These are phyloP conservation scores for Phytophthora vignae DNA, from an alignment of 352 stramenopile species.

Conservation along the genomic window DNA sequence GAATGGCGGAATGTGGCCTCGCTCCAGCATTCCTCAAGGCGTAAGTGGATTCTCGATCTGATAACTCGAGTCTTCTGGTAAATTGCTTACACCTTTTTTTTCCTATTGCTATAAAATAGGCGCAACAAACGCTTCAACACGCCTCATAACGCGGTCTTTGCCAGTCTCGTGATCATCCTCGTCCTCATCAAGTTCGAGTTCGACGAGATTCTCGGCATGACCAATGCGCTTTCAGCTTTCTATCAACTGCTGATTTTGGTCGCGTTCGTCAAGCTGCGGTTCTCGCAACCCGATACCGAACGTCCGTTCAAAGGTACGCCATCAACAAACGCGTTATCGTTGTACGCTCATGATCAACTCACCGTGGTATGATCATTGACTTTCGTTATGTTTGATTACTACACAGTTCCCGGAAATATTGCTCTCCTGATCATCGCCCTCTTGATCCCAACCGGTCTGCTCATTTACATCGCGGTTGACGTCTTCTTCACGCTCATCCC, in stretches of 20 bases:
- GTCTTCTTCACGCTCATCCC: constrained; percentile 55
- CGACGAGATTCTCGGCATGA: constrained; percentile 83
- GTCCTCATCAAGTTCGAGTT: constrained; percentile 72
- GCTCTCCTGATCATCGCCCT: constrained; percentile 37
- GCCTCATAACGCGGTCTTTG: constrained; percentile 55
- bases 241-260: constrained; percentile 84
- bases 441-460: constrained; percentile 43
- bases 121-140: constrained; percentile 64
- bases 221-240: constrained; percentile 93
- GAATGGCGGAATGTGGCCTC: constrained; percentile 87
- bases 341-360: neutral
- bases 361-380: neutral
- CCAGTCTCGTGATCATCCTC: constrained; percentile 59
- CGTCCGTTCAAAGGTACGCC: constrained; percentile 48
- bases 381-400: too few relatives aligned
- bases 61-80: neutral
- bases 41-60: constrained; percentile 43
- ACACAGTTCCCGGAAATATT: constrained; percentile 44
- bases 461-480: constrained; percentile 57
- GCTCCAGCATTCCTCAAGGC: constrained; percentile 85
- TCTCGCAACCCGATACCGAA: constrained; percentile 62
- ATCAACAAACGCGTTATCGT: constrained; percentile 14
- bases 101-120: constrained; percentile 20
- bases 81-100: constrained; percentile 9
- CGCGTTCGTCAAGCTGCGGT: constrained; percentile 91